Evolutionary conservation across 371 early-diverging fungal genomes (phyloP), one percentile per base, ranked within the genome.

Genomic region (Cokeromyces recurvatus): DNA sequence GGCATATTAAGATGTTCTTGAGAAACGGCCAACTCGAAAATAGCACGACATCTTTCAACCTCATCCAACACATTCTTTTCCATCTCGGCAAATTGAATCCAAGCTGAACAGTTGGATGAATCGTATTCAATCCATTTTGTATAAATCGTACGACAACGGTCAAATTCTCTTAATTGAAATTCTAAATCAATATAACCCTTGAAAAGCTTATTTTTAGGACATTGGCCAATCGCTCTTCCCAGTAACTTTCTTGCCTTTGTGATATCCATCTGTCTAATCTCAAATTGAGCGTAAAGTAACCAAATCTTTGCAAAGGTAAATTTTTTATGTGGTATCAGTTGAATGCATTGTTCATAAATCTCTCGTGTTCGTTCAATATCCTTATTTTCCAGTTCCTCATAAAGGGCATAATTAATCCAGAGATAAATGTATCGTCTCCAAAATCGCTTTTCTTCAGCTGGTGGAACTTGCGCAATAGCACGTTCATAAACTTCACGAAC

Each of bases 261-360:
- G 2, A 97, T 53, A 36, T 95, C 79, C 32, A 77, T 45, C 41
- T 81, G 89, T 14, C 98, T 86, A 51, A 96, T 80, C 51, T 92
- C 87, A 62, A 94, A 96, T 51, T 89, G 85, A 21, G 96, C 95
- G 62, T 86, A 92, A 24, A 88, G 58, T 5, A 94, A 64, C 98
- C 98, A 98, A 38, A 95, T 82, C 66, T 98, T 98, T 42, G 90
- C 93, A 77, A 98, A 96, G 2, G 97, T 97, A 51, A 98, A 97
- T 32, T 54, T 61, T 55, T 87, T 86, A 71, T 98, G 97, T 11
- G 98, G 97, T 41, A 98, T 85, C 24, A 92, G 55, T n/a, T 82
- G 72, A 21, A 96, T 54, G 50, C 92, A 92, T 39, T 84, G 79
- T 23, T 71, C 63, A 57, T 96, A 97, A n/a, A 97, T 88, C 39